Evolutionary conservation across 1,139 yeast species (phyloP).

Genomic region (Citeromyces hawaiiensis): DNA sequence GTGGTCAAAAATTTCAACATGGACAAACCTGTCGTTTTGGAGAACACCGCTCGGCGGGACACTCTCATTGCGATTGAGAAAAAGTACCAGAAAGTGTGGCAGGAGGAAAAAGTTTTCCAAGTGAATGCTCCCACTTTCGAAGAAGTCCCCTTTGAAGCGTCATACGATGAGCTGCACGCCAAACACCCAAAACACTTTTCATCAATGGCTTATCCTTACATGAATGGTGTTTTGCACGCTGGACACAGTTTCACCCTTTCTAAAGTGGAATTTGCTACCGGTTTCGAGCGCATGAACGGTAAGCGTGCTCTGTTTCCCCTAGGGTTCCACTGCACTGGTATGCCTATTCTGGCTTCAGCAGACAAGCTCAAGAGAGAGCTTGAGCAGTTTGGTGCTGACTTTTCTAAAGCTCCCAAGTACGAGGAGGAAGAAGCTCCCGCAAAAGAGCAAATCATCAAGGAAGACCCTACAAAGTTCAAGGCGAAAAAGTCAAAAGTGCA

Average conservation of each 20-base stretch:
- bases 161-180: constrained; percentile 55
- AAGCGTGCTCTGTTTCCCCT: constrained; percentile 88
- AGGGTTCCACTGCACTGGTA: constrained; percentile 99
- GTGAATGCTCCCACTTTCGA: constrained; percentile 73
- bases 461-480: constrained; percentile 78
- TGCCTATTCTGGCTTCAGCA: constrained; percentile 97
- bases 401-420: constrained; percentile 50
- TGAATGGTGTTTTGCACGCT: constrained; percentile 97
- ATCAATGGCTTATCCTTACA: constrained; percentile 97
- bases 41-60: constrained; percentile 79
- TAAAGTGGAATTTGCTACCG: constrained; percentile 86
- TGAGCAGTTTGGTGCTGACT: constrained; percentile 80
- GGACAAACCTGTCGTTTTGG: constrained; percentile 1
- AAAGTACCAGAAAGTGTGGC: constrained; percentile 82
- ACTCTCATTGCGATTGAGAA: constrained; percentile 80
- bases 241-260: constrained; percentile 96
- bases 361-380: constrained; percentile 90
- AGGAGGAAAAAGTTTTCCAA: constrained; percentile 73
- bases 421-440: constrained; percentile 26
- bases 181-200: constrained; percentile 80
- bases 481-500: constrained; percentile 89
- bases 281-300: constrained; percentile 92
- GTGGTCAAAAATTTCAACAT: background rate
- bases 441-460: constrained; percentile 21
- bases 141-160: constrained; percentile 37